Conservation (phyloP, 2,329 filamentous ascomycete species). For the Sclerotinia nivalis region DNA sequence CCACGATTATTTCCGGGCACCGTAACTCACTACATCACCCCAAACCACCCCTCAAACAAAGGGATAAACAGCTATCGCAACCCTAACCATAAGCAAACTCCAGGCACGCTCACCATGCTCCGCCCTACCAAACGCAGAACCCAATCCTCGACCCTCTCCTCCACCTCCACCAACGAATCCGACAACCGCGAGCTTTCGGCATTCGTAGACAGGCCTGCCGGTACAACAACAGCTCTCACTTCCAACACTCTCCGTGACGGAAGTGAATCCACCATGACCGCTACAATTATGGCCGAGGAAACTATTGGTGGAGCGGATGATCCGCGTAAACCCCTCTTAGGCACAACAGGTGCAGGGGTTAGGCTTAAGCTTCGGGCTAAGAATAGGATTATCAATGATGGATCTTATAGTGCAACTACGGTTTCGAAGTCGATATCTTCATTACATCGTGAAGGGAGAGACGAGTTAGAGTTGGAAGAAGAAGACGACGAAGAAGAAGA, state of each 20-base stretch:
- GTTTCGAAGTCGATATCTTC: constrained; percentile 4
- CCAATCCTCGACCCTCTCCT: background rate
- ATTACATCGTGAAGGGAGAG: constrained; percentile 4
- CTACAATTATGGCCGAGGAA: background rate
- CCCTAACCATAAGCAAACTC: constrained; percentile 3
- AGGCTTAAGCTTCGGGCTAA: background rate
- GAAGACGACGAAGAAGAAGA: background rate
- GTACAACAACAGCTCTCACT: background rate
- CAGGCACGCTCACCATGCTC: constrained; percentile 13
- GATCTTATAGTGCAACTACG: background rate
- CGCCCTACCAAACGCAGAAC: constrained; percentile 21
- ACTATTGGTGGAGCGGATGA: constrained; percentile 24
- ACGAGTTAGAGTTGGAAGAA: constrained; percentile 19
- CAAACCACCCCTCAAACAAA: constrained; percentile 6
- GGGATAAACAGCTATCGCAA: background rate
- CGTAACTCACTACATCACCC: constrained; percentile 5
- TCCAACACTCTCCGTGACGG: background rate
- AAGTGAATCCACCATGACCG: constrained; percentile 10
- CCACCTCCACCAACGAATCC: background rate
- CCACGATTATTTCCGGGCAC: background rate
- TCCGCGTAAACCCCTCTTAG: constrained; percentile 27
- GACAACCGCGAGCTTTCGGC: background rate
- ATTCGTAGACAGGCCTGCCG: background rate
- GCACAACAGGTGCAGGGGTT: constrained; percentile 19
- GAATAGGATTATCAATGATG: constrained; percentile 7